Percentiles rank a stretch among this genome's conserved stretches.
phyloP scores from a whole-genome alignment of 2,329 filamentous ascomycete species.

The Penicillium decumbens region DNA sequence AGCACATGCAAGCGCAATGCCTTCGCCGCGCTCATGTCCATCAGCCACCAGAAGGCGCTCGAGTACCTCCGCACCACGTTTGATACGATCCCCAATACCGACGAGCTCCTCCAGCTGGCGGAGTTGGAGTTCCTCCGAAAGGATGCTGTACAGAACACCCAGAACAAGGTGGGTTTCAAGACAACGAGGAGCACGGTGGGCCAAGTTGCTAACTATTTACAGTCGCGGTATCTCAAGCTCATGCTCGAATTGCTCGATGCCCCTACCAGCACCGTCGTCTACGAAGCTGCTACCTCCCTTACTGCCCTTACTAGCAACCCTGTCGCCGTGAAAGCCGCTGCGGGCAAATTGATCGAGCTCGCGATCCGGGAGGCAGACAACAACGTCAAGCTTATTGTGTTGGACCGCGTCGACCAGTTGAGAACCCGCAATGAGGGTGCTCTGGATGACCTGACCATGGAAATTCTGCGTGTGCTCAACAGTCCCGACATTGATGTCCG shows the following conservation, averaged over 20 bases:
- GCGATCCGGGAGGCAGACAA: slow-evolving; percentile 98
- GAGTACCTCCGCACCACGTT: slow-evolving; percentile 84
- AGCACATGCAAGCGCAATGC: slow-evolving; percentile 97
- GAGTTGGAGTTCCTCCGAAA: slow-evolving; percentile 97
- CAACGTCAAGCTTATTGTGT: slow-evolving; percentile 97
- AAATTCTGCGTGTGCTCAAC: slow-evolving; percentile 88
- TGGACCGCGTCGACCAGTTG: slow-evolving; percentile 86
- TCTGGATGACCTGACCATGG: slow-evolving; percentile 92
- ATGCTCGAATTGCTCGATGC: slow-evolving; percentile 97
- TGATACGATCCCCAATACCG: slow-evolving; percentile 87
- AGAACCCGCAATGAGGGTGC: slow-evolving; percentile 85
- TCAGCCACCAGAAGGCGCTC: slow-evolving; percentile 89
- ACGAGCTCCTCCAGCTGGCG: slow-evolving; percentile 86
- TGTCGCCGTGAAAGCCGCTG: slow-evolving; percentile 94
- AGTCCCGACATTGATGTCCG: slow-evolving; percentile 95
- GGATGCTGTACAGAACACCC: slow-evolving; percentile 87
- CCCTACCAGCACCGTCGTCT: slow-evolving; percentile 87
- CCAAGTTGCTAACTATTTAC: slow-evolving; percentile 27
- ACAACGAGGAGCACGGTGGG: neutral
- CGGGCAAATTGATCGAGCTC: slow-evolving; percentile 91
- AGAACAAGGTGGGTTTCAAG: slow-evolving; percentile 69
- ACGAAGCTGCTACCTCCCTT: slow-evolving; percentile 92
- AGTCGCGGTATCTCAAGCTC: slow-evolving; percentile 84
- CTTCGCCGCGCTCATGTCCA: slow-evolving; percentile 82
- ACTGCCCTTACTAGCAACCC: slow-evolving; percentile 93